These are phyloP conservation scores for Stylonectria norvegica DNA, from an alignment of 2,329 filamentous ascomycete species.

Conservation along the genomic window DNA sequence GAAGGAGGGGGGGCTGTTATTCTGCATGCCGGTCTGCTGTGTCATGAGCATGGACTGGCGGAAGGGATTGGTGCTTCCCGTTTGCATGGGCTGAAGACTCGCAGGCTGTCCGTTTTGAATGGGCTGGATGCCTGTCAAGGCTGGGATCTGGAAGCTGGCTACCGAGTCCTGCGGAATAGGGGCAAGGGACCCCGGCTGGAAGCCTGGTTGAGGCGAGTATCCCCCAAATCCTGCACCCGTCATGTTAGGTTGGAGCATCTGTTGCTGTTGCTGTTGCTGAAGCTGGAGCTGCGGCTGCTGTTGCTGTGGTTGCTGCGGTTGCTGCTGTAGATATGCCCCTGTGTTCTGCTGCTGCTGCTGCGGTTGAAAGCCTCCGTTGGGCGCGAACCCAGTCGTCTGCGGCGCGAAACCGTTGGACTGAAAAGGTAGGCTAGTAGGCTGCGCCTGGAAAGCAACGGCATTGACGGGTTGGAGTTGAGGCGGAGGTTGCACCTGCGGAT, in stretches of 20 bases:
- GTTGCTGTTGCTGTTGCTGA: constrained; percentile 36
- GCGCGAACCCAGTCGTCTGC: constrained; percentile 31
- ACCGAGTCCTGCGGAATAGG: constrained; percentile 56
- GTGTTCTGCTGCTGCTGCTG: constrained; percentile 29
- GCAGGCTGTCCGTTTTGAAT: constrained; percentile 21
- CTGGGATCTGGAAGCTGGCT: constrained; percentile 33
- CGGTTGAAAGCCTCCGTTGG: constrained; percentile 34
- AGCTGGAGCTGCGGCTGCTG: constrained; percentile 29
- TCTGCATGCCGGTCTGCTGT: constrained; percentile 48
- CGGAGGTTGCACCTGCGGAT: constrained; percentile 28
- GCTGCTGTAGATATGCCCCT: constrained; percentile 34
- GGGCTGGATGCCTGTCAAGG: constrained; percentile 19
- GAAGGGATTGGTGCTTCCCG: constrained; percentile 80
- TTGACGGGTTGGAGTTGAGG: constrained; percentile 36
- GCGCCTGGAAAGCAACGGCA: constrained; percentile 31
- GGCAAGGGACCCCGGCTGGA: constrained; percentile 51
- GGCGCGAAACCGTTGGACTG: constrained; percentile 25
- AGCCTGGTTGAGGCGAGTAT: constrained; percentile 64
- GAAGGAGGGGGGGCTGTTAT: constrained; percentile 24
- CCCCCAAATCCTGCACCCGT: constrained; percentile 81
- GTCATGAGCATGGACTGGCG: constrained; percentile 78
- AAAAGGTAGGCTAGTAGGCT: constrained; percentile 25
- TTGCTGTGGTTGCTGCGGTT: constrained; percentile 33
- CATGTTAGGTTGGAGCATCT: constrained; percentile 47
- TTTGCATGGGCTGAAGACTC: constrained; percentile 24